phyloP scores from a whole-genome alignment of 2,329 filamentous ascomycete species.

The Trichoderma guizhouense region DNA sequence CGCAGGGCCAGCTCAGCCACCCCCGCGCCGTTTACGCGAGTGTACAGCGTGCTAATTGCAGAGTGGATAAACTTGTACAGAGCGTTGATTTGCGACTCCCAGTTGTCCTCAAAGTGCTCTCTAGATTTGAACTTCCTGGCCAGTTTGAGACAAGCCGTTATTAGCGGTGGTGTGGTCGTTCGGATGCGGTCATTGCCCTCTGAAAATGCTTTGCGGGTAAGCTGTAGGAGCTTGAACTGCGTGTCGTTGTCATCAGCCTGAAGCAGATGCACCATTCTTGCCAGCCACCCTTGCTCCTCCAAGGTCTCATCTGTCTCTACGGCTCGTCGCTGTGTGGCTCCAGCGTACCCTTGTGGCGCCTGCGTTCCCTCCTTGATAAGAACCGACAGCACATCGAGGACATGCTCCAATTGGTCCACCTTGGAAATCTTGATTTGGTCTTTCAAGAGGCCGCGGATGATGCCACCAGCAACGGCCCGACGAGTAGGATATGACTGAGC shows the following conservation, averaged over 20 bases:
- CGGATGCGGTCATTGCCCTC: constrained; percentile 95
- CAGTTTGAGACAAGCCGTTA: constrained; percentile 86
- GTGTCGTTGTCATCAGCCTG: constrained; percentile 83
- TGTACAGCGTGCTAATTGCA: constrained; percentile 80
- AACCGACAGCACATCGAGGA: constrained; percentile 83
- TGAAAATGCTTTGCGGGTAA: constrained; percentile 77
- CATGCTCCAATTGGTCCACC: constrained; percentile 76
- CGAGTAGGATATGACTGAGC: constrained; percentile 91
- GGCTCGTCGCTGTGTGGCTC: constrained; percentile 69
- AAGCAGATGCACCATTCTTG: constrained; percentile 85
- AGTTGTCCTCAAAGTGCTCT: constrained; percentile 73
- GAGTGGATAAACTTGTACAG: constrained; percentile 96
- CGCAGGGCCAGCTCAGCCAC: constrained; percentile 85
- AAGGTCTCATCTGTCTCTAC: constrained; percentile 94
- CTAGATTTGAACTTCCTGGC: constrained; percentile 84
- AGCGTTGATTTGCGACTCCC: constrained; percentile 64
- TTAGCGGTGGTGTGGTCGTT: constrained; percentile 88
- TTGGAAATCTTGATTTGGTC: constrained; percentile 79
- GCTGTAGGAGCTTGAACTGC: constrained; percentile 90
- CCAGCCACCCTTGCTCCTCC: constrained; percentile 96
- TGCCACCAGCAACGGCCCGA: constrained; percentile 84
- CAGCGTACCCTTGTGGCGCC: constrained; percentile 77
- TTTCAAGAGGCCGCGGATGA: constrained; percentile 76
- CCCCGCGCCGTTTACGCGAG: constrained; percentile 71
- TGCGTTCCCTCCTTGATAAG: constrained; percentile 92